phyloP scores from a whole-genome alignment of 2,329 filamentous ascomycete species.

The Aspergillus ruber region DNA sequence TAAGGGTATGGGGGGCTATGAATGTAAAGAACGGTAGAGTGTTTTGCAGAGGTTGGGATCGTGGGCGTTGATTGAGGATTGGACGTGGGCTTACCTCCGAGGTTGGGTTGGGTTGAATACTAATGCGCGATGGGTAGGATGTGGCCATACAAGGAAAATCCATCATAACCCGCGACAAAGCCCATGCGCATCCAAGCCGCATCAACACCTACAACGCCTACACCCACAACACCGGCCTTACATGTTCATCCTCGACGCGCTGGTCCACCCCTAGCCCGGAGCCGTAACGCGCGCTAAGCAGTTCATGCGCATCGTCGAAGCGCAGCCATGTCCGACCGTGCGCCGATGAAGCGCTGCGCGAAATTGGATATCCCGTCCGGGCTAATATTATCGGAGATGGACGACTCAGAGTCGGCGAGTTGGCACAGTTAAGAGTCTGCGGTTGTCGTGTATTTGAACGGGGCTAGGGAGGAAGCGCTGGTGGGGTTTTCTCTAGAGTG shows the following conservation, averaged over 20 bases:
- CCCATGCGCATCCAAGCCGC: conserved; percentile 42
- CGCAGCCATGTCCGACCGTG: conserved; percentile 43
- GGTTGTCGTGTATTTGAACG: conserved; percentile 40
- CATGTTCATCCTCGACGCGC: conserved; percentile 42
- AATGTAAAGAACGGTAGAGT: conserved; percentile 43
- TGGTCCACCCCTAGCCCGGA: conserved; percentile 38
- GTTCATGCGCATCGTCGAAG: conserved; percentile 40
- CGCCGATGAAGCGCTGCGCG: conserved; percentile 22
- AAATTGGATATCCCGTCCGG: conserved; percentile 34
- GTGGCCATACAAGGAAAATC: conserved; percentile 43
- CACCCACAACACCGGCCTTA: conserved; percentile 40
- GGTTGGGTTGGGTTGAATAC: not conserved
- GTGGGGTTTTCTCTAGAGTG: no score
- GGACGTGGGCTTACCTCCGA: conserved; percentile 38
- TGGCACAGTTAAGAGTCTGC: conserved; percentile 31
- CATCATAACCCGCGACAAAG: conserved; percentile 42
- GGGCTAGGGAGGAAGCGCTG: no score
- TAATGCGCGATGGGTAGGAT: conserved; percentile 22
- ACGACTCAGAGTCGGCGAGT: conserved; percentile 32
- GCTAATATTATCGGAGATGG: conserved; percentile 43
- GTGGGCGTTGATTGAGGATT: conserved; percentile 43
- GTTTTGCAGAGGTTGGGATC: conserved; percentile 37
- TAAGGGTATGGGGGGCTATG: conserved; percentile 43
- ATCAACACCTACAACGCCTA: no score
- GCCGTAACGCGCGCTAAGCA: conserved; percentile 37